Base-by-base conservation (phyloP, 805 yeast species). In the Candida gorgasii region DNA sequence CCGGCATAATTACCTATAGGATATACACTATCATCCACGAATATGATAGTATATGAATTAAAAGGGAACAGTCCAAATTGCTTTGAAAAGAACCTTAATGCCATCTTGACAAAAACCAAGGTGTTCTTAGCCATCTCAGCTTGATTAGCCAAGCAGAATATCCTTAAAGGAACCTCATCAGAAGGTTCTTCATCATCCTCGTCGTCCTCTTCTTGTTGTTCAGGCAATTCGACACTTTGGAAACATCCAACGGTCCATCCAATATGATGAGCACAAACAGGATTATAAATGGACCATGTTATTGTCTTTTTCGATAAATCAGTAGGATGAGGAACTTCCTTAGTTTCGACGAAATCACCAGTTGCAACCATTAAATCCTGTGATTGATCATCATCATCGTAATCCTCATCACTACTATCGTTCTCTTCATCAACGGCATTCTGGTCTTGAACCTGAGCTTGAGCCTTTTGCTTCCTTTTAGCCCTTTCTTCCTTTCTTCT, bases 221-320 rank as follows among this genome's bases (percentile, higher is more conserved):
- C 42, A 23, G 38, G 35, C 22, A 89, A 53, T 0, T 80, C 78
- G 2, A 80, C 66, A 41, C 78, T 77, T 31, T 82, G 82, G 59
- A 92, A 93, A 2, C 96, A 84, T 0, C 98, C 99, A 3, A 89
- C 78, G 0, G 96, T 90, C 83, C 95, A 93, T 0, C 98, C 98
- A 15, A 93, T 73, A 61, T 92, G 97, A 52, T 90, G 97, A 0
- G 99, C 88, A 27, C 95, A 84, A 1, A 89, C 85, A 0, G 98
- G 96, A 42, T 83, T 86, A 56, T 82, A 83, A 7, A 87, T 67
- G 12, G 83, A 80, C 72, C 82, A 92, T 15, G 80, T 73, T 38
- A 79, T 89, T 1, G 83, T 72, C 52, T 89, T 92, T 57, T 88
- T 88, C 3, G 84, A 73, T 26, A 77, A 59, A 59, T 89, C 95